Conservation (phyloP, 495 filamentous ascomycete genomes). For the Glonium stellatum region DNA sequence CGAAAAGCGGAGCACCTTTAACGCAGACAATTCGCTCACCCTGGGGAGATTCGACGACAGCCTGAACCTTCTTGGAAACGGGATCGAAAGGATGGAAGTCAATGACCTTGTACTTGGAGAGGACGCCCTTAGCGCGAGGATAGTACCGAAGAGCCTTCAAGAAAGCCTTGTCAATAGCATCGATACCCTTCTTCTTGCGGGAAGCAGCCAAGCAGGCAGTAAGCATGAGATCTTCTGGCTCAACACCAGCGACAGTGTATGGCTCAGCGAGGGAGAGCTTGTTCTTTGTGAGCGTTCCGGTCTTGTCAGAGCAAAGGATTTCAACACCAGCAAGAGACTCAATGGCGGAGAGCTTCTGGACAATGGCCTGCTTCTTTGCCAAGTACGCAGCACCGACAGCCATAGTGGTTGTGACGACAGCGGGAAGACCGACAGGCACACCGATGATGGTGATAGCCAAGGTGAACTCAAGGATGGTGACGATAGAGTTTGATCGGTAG, state of each 20-base stretch:
- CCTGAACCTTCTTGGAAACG: constrained; percentile 86
- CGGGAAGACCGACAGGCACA: constrained; percentile 92
- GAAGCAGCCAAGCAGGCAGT: constrained; percentile 86
- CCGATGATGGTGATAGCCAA: constrained; percentile 84
- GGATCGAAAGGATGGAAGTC: constrained; percentile 88
- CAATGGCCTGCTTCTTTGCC: constrained; percentile 91
- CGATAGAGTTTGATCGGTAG: constrained; percentile 74
- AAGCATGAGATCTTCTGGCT: constrained; percentile 78
- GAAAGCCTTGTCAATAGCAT: constrained; percentile 93
- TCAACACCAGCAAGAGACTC: constrained; percentile 91
- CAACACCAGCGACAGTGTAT: constrained; percentile 71
- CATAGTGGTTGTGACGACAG: constrained; percentile 94
- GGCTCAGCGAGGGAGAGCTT: constrained; percentile 81
- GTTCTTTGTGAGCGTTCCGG: constrained; percentile 88
- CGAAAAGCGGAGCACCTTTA: constrained; percentile 83
- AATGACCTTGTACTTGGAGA: constrained; percentile 68
- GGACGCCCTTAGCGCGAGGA: constrained; percentile 65
- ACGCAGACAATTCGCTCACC: constrained; percentile 80
- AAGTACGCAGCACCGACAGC: constrained; percentile 92
- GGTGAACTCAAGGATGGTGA: constrained; percentile 74
- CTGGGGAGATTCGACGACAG: constrained; percentile 70
- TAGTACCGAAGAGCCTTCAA: constrained; percentile 75
- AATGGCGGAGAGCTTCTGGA: constrained; percentile 92
- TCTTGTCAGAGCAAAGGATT: constrained; percentile 97
- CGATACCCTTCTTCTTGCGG: constrained; percentile 90